A percentile compares a stretch with the other conserved stretches of the same genome.
Conservation (phyloP, 768 basidiomycete species). For the Postia placenta region DNA sequence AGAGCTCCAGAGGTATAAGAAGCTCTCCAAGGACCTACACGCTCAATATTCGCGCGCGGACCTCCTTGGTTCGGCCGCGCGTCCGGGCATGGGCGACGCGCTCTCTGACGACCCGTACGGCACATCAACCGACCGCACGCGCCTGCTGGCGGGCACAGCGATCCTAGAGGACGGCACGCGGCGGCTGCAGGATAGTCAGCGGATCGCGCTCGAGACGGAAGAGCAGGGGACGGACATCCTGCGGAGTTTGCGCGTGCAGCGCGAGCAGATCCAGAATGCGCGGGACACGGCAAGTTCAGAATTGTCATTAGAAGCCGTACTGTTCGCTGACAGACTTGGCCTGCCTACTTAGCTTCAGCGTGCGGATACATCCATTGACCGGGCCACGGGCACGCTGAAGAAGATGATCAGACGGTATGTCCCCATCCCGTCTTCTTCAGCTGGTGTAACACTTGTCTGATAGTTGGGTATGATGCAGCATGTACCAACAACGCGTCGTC, state of each 20-base stretch:
- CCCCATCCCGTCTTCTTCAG: not conserved
- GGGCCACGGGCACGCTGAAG: slow-evolving; percentile 87
- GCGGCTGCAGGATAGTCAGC: slow-evolving; percentile 83
- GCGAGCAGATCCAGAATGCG: slow-evolving; percentile 93
- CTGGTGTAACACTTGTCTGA: slow-evolving; percentile 7
- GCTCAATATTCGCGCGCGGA: slow-evolving; percentile 67
- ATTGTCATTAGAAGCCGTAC: no score
- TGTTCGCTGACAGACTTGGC: no score
- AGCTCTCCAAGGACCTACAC: slow-evolving; percentile 68
- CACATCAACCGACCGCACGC: slow-evolving; percentile 63
- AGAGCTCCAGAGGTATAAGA: slow-evolving; percentile 75
- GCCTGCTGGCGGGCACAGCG: slow-evolving; percentile 72
- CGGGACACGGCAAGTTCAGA: slow-evolving; percentile 77
- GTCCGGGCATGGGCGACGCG: slow-evolving; percentile 33
- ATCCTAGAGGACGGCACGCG: slow-evolving; percentile 80
- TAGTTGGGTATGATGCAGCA: slow-evolving; percentile 47
- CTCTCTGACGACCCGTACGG: slow-evolving; percentile 80
- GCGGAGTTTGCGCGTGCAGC: slow-evolving; percentile 73
- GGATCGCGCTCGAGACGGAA: slow-evolving; percentile 94
- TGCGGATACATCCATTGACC: slow-evolving; percentile 86
- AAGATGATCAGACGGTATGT: slow-evolving; percentile 93
- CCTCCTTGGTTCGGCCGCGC: slow-evolving; percentile 42
- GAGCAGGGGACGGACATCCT: slow-evolving; percentile 92
- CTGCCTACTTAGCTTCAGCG: slow-evolving; percentile 56
- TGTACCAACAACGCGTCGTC: slow-evolving; percentile 93